Evolutionary conservation across 1,284 basidiomycete genomes (phyloP).

Genomic region (Leccinum colubrinum): DNA sequence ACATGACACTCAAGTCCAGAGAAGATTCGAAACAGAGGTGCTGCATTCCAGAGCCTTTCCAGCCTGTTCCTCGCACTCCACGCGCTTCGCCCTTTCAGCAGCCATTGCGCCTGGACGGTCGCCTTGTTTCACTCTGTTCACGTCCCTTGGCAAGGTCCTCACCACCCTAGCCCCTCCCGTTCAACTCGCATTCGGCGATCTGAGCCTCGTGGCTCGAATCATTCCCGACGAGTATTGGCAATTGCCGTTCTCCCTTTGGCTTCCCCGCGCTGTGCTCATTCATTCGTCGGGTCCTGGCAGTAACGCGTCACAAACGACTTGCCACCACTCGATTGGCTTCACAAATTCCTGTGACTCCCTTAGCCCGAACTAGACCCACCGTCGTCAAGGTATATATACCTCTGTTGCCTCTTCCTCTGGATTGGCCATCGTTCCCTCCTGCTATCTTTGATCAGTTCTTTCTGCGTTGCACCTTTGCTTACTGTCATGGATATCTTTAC

Average conservation of each 20-base stretch:
- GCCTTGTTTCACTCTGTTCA: slow-evolving; percentile 2
- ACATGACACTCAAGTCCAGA: slow-evolving; percentile 10
- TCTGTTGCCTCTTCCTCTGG: neutral
- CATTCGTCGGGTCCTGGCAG: slow-evolving; percentile 5
- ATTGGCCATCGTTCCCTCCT: slow-evolving; percentile 2
- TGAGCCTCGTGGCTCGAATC: slow-evolving; percentile 14
- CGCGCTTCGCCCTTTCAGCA: slow-evolving; percentile 1
- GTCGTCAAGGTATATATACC: slow-evolving; percentile 18
- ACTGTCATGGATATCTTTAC: slow-evolving; percentile 19
- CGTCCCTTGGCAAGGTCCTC: slow-evolving; percentile 7
- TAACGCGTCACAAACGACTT: slow-evolving; percentile 7
- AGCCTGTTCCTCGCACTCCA: slow-evolving; percentile 1
- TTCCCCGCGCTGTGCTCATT: slow-evolving; percentile 7
- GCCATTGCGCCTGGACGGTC: neutral
- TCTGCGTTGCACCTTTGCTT: neutral
- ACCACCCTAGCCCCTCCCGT: neutral
- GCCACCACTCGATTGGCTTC: neutral
- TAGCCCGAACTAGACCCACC: neutral
- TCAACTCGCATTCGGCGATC: slow-evolving; percentile 1
- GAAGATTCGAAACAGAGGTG: slow-evolving; percentile 4
- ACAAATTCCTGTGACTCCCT: neutral
- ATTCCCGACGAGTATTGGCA: neutral
- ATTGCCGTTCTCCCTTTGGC: slow-evolving; percentile 4
- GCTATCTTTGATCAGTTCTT: neutral
- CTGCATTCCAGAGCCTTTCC: neutral